Evolutionary conservation across 106 monocot genomes (phyloP), one percentile per base, ranked within the genome.

Genomic region (Allium sativum): DNA sequence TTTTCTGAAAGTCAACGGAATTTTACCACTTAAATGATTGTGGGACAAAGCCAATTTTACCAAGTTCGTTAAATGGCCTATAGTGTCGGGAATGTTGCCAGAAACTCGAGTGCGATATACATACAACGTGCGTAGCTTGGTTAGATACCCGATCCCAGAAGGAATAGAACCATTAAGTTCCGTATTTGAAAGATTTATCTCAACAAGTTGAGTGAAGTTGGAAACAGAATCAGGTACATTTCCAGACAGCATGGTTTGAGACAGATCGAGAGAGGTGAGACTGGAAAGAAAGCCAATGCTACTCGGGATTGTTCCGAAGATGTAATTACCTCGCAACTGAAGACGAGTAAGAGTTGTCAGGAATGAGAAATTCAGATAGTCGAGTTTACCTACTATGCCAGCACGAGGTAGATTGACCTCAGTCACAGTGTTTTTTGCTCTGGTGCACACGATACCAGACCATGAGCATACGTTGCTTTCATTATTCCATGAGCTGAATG

Each of bases 241-340:
- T 3, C 69, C 69, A 3, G 19, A 58, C 8, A 70, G 31, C 31
- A 0, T 15, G 17, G 59, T 70, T 0, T 52, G 15, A 7, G 59
- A 14, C 43, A 72, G 55, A 48, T 57, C 64, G 31, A 72, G 72
- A 10, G 56, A 40, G 40, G 48, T 8, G 64, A 72, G 64, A 19
- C 7, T 56, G 21, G 46, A 16, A 21, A 72, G 64, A 5, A 21
- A 20, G 47, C 31, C 46, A 46, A 53, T 45, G 57, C 18, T 17
- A 1, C 56, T 9, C 7, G 72, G 64, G 41, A 72, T 46, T 45
- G 47, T 16, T 21, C 72, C 64, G 42, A 18, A 48, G 63, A 72
- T 55, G 18, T 10, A n/a, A 21, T 72, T 72, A 42, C 47, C 7
- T 10, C 64, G 53, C 18, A 72, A 41, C 45, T 21, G 10, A 48